Percentiles rank a stretch among this genome's conserved stretches.
These are phyloP conservation scores for Begonia peltatifolia DNA, from an alignment of 306 rosid species.

Conservation along the genomic window DNA sequence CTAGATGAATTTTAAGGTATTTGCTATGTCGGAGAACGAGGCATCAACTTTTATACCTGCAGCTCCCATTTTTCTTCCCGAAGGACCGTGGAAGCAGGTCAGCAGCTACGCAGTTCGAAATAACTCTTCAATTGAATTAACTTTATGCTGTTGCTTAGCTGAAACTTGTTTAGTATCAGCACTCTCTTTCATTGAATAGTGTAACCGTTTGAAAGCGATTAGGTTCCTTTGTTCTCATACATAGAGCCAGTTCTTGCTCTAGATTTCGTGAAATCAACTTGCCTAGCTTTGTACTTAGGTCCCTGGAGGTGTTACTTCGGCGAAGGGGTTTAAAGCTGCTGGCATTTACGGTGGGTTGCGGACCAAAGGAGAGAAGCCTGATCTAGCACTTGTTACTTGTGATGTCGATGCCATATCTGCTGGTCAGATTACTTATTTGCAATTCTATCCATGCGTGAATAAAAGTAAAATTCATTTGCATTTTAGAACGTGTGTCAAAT, in stretches of 20 bases:
- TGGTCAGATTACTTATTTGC: slow-evolving; percentile 28
- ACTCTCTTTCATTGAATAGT: not conserved
- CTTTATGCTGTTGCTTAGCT: too few species aligned
- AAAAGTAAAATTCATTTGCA: not conserved
- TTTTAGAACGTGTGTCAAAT: not conserved
- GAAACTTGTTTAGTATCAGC: too few species aligned
- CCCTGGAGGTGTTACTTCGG: slow-evolving; percentile 89
- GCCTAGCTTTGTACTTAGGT: slow-evolving; percentile 29
- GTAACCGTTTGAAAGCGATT: not conserved
- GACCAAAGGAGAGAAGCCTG: slow-evolving; percentile 65
- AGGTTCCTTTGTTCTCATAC: not conserved
- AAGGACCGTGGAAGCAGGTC: slow-evolving; percentile 96
- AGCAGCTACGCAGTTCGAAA: not conserved
- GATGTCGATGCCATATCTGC: slow-evolving; percentile 91
- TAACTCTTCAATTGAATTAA: too few species aligned
- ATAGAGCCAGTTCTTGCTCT: not conserved
- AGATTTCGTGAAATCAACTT: not conserved
- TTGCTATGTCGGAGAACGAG: slow-evolving; percentile 23
- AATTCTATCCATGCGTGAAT: not conserved
- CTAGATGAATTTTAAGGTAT: slow-evolving; percentile 8
- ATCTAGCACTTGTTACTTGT: slow-evolving; percentile 84
- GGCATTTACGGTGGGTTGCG: slow-evolving; percentile 84
- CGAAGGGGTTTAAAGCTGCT: slow-evolving; percentile 80
- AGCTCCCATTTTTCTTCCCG: slow-evolving; percentile 77
- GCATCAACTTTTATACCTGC: slow-evolving; percentile 37